These are phyloP conservation scores for Puccinia polysora DNA, from an alignment of 1,284 basidiomycete species.

Conservation along the genomic window DNA sequence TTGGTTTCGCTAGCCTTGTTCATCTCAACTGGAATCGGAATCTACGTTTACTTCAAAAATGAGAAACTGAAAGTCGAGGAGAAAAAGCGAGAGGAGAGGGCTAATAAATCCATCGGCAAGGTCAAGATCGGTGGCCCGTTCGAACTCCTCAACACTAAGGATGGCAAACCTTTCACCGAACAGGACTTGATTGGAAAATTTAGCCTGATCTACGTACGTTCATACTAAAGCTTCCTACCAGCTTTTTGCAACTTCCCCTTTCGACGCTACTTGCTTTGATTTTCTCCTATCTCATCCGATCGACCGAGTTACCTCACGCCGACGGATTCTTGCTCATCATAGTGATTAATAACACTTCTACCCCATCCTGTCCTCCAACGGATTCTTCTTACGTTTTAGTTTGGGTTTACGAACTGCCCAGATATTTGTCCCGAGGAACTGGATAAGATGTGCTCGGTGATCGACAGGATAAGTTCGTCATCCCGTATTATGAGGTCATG, in stretches of 20 bases:
- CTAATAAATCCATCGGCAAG: constrained; percentile 57
- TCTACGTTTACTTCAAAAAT: constrained; percentile 81
- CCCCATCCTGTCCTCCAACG: too few species aligned
- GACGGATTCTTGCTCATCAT: too few species aligned
- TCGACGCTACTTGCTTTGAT: background rate
- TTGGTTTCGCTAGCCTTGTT: constrained; percentile 77
- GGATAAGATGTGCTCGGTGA: constrained; percentile 86
- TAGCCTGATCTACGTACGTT: constrained; percentile 69
- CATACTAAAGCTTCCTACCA: background rate
- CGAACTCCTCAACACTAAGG: constrained; percentile 63
- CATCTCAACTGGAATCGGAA: constrained; percentile 69
- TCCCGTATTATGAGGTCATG: background rate
- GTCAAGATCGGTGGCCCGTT: constrained; percentile 89
- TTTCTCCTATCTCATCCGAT: too few species aligned
- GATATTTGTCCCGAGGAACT: constrained; percentile 98
- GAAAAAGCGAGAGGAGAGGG: constrained; percentile 60
- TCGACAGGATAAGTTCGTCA: constrained; percentile 67
- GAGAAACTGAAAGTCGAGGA: constrained; percentile 78
- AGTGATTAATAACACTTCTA: background rate
- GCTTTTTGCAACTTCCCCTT: background rate
- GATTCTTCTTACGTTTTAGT: too few species aligned
- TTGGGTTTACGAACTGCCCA: constrained; percentile 94
- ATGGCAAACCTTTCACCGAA: constrained; percentile 71
- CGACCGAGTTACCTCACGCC: too few species aligned
- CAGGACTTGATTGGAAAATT: constrained; percentile 75